These are phyloP conservation scores for Sanghuangporus sanghuang DNA, from an alignment of 1,284 basidiomycete species.

Conservation along the genomic window DNA sequence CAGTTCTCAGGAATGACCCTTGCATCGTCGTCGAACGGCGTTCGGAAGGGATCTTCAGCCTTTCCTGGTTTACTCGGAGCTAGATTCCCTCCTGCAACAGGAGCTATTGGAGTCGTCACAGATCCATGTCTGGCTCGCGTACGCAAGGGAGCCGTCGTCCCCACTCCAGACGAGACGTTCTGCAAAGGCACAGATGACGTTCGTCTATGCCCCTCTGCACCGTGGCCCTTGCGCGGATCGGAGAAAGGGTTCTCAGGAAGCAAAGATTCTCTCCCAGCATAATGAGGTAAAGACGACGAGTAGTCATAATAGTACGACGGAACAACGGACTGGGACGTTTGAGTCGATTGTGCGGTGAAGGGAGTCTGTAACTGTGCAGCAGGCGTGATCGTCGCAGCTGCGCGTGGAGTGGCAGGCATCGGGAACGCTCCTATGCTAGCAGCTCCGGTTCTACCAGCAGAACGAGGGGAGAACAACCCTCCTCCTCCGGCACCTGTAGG, in stretches of 20 bases:
- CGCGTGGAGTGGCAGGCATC: slow-evolving; percentile 16
- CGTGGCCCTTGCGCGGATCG: background rate
- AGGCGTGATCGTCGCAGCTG: slow-evolving; percentile 21
- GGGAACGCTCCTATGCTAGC: slow-evolving; percentile 18
- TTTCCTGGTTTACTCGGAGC: slow-evolving; percentile 37
- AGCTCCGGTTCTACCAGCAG: background rate
- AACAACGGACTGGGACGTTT: slow-evolving; percentile 1
- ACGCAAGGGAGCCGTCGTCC: background rate
- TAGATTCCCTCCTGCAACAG: slow-evolving; percentile 28
- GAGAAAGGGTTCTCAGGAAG: slow-evolving; percentile 7
- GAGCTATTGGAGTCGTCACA: slow-evolving; percentile 10
- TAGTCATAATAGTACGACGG: slow-evolving; percentile 13
- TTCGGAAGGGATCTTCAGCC: slow-evolving; percentile 59
- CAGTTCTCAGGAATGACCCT: slow-evolving; percentile 10
- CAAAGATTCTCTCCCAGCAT: slow-evolving; percentile 6
- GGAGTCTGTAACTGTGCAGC: slow-evolving; percentile 19
- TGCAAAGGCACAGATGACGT: slow-evolving; percentile 13
- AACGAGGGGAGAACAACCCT: background rate
- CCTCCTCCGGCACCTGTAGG: background rate
- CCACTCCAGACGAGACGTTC: background rate
- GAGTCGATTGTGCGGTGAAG: background rate
- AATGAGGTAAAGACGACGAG: slow-evolving; percentile 1
- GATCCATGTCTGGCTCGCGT: slow-evolving; percentile 23
- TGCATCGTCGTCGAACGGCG: slow-evolving; percentile 70
- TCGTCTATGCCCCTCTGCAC: background rate